Base-by-base conservation (phyloP, 352 stramenopile species). In the Globisporangium paroecandrum region DNA sequence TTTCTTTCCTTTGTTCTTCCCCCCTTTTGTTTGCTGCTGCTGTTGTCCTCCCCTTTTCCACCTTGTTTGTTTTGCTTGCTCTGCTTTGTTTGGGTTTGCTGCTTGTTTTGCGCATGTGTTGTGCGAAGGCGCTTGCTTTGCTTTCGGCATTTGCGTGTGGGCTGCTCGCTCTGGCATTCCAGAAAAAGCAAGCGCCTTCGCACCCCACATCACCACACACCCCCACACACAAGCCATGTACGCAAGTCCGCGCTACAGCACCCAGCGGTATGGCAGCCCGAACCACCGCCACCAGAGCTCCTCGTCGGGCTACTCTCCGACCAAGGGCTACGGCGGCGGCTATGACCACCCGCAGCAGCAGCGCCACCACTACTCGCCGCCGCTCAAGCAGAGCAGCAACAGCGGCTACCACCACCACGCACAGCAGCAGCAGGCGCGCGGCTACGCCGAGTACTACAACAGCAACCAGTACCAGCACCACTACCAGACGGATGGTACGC, bases 371-470 rank as follows among this genome's bases (percentile, higher is more conserved):
- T 68, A 68, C 63, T 68, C 63, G 38, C 63, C 63, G 53, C 54
- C 63, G 20, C 63, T 68, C 63, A 68, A 68, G 34, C 62, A 67
- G 47, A 24, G 63, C 22, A 71, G 69, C 36, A 46, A 43, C 54
- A 29, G 29, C 38, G 22, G 34, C 36, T 27, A 51, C 58, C n/a
- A 51, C 29, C 57, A 62, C 29, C 57, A 62, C 43, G 43, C 43
- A 51, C 43, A 46, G 38, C 49, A 56, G 29, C 58, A 64, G 22
- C 58, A 65, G 20, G 59, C 59, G 36, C 67, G 69, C 24, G 72
- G 69, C 66, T 81, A 82, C 60, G 65, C 67, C 13, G 76, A 81
- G 49, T 82, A 86, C 69, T 83, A 83, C 66, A 65, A 58, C 51
- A 62, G 68, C 49, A 71, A 74, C 69, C 66, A 69, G 49, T 69